These are phyloP conservation scores for Escovopsis weberi DNA, from an alignment of 2,329 filamentous ascomycete species.

Conservation along the genomic window DNA sequence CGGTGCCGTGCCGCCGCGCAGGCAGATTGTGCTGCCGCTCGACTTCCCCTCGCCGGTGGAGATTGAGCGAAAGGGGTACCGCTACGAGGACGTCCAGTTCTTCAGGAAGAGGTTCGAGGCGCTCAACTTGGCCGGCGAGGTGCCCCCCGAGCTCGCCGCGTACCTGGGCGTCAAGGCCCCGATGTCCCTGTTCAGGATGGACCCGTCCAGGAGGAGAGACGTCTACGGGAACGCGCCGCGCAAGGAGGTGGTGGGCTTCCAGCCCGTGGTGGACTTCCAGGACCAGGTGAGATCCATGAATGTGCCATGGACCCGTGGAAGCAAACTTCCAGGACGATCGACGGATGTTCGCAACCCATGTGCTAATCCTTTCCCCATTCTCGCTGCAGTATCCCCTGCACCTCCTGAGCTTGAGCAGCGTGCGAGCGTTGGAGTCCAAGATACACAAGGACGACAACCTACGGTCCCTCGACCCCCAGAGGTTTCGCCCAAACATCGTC, in stretches of 20 bases:
- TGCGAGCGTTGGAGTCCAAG: slow-evolving; percentile 43
- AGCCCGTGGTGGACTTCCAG: slow-evolving; percentile 52
- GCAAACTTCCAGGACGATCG: background rate
- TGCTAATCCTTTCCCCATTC: background rate
- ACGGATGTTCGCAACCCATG: background rate
- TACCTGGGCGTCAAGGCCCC: slow-evolving; percentile 54
- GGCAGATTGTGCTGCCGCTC: slow-evolving; percentile 53
- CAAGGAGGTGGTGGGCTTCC: slow-evolving; percentile 43
- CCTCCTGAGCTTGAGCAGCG: slow-evolving; percentile 48
- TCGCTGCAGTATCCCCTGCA: slow-evolving; percentile 49
- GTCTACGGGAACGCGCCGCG: slow-evolving; percentile 47
- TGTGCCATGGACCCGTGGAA: background rate
- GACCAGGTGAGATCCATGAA: slow-evolving; percentile 44
- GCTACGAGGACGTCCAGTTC: slow-evolving; percentile 45
- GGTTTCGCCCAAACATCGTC: slow-evolving; percentile 62
- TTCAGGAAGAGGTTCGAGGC: slow-evolving; percentile 44
- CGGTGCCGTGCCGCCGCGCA: slow-evolving; percentile 34
- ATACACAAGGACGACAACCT: slow-evolving; percentile 35
- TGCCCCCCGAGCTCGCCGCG: slow-evolving; percentile 46
- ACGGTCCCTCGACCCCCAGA: slow-evolving; percentile 41
- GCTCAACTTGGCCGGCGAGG: slow-evolving; percentile 41
- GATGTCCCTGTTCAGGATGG: slow-evolving; percentile 54
- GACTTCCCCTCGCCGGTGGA: slow-evolving; percentile 42
- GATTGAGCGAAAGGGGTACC: slow-evolving; percentile 44
- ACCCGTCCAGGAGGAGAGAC: slow-evolving; percentile 40